phyloP scores from a whole-genome alignment of 257 asterid genomes.

The Solanum paucissectum region DNA sequence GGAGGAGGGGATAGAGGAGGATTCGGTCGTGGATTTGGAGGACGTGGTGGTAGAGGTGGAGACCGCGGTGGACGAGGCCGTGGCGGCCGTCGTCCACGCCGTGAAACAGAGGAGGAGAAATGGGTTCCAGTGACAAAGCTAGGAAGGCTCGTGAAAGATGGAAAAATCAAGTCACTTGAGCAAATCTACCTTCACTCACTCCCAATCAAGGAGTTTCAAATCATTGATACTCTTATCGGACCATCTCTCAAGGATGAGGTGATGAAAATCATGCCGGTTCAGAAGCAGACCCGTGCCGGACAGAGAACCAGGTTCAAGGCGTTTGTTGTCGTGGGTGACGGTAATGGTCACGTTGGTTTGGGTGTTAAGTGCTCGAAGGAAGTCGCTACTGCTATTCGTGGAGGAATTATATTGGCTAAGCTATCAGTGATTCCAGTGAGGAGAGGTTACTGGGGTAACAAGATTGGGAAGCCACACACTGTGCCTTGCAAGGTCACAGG shows the following conservation, averaged over 20 bases:
- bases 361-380: constrained; percentile 91
- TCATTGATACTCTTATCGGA: constrained; percentile 53
- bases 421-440: constrained; percentile 69
- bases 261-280: constrained; percentile 94
- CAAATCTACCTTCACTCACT: constrained; percentile 85
- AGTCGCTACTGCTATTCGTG: constrained; percentile 89
- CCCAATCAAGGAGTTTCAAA: constrained; percentile 76
- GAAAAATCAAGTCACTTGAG: constrained; percentile 51
- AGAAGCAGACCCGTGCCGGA: constrained; percentile 92
- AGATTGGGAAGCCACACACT: constrained; percentile 79
- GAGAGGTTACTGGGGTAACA: constrained; percentile 92
- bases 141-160: constrained; percentile 61
- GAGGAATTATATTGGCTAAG: constrained; percentile 73
- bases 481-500: constrained; percentile 94
- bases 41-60: constrained; percentile 1
- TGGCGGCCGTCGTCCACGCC: constrained; percentile 62
- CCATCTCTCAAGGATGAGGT: constrained; percentile 76
- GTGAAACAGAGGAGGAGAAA: constrained; percentile 68
- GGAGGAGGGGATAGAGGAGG: constrained; percentile 72
- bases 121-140: constrained; percentile 91
- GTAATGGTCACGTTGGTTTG: constrained; percentile 74
- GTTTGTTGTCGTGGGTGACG: constrained; percentile 78
- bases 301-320: constrained; percentile 92
- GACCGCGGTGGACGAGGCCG: constrained; percentile 54
- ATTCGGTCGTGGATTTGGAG: constrained; percentile 29